Conservation (phyloP, 2,329 filamentous ascomycete species). For the Davidsoniella eucalypti region DNA sequence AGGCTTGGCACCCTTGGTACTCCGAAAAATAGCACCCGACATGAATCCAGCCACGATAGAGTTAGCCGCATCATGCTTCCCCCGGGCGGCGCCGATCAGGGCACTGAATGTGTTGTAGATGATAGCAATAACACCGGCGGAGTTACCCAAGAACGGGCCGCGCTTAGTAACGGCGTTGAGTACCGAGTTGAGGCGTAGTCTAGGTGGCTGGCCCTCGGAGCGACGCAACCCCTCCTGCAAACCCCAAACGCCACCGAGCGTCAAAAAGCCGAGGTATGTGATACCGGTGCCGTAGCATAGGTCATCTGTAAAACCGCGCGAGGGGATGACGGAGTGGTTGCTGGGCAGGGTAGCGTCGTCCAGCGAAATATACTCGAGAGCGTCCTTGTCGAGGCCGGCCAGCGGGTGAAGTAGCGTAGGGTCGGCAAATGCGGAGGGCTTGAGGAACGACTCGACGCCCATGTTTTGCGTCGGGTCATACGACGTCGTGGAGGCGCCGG, state of each 20-base stretch:
- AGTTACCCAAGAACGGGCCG: constrained; percentile 92
- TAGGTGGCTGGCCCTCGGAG: constrained; percentile 62
- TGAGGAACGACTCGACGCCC: constrained; percentile 77
- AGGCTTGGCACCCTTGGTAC: constrained; percentile 71
- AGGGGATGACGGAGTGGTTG: constrained; percentile 74
- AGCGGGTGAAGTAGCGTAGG: constrained; percentile 82
- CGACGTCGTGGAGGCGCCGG: constrained; percentile 31
- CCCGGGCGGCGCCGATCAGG: constrained; percentile 58
- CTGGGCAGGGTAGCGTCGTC: constrained; percentile 83
- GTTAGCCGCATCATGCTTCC: constrained; percentile 81
- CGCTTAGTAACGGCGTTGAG: constrained; percentile 86
- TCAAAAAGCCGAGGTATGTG: constrained; percentile 78
- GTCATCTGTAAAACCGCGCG: constrained; percentile 93
- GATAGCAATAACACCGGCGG: constrained; percentile 86
- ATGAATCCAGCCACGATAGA: constrained; percentile 70
- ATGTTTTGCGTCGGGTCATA: constrained; percentile 60
- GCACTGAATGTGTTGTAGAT: constrained; percentile 91
- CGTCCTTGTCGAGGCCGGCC: constrained; percentile 80
- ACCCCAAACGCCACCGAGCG: constrained; percentile 80
- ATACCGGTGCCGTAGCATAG: constrained; percentile 94
- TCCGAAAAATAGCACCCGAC: constrained; percentile 93
- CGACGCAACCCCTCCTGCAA: constrained; percentile 74
- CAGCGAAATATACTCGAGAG: constrained; percentile 84
- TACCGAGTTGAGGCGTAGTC: constrained; percentile 83
- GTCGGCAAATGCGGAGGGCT: constrained; percentile 61